Evolutionary conservation across 1,284 basidiomycete species (phyloP).

Genomic region (Trichosporon coremiiforme): DNA sequence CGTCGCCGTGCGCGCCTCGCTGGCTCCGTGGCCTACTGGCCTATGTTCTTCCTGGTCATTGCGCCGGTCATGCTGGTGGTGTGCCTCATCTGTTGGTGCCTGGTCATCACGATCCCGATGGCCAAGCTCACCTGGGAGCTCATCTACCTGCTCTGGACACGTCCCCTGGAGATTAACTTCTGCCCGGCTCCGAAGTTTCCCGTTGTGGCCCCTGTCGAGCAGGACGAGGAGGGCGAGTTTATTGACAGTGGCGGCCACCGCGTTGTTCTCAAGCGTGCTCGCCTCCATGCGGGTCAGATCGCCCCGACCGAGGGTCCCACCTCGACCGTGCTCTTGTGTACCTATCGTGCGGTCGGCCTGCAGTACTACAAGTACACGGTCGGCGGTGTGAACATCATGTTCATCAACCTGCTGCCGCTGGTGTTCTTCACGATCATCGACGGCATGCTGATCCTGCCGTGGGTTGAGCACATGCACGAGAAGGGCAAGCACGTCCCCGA

Average conservation of each 20-base stretch:
- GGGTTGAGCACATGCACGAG: conserved; percentile 67
- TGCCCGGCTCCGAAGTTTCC: conserved; percentile 60
- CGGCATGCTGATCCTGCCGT: conserved; percentile 76
- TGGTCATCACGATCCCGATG: conserved; percentile 96
- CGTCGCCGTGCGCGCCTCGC: conserved; percentile 55
- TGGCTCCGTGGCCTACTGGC: conserved; percentile 73
- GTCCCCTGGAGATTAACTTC: conserved; percentile 87
- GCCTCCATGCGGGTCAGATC: conserved; percentile 69
- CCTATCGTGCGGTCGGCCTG: conserved; percentile 84
- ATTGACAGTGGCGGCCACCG: neutral
- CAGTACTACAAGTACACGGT: conserved; percentile 99
- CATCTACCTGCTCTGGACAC: conserved; percentile 76
- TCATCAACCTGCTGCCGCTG: conserved; percentile 90
- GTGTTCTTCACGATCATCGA: conserved; percentile 97
- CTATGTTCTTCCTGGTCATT: conserved; percentile 71
- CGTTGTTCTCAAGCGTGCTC: conserved; percentile 60
- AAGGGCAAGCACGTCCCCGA: conserved; percentile 39
- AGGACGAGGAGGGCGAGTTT: conserved; percentile 20
- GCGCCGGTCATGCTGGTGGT: conserved; percentile 85
- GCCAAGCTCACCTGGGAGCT: conserved; percentile 94
- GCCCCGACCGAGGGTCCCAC: conserved; percentile 70
- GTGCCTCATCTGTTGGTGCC: conserved; percentile 86
- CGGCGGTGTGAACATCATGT: conserved; percentile 97
- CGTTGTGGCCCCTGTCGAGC: conserved; percentile 30
- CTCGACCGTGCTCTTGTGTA: conserved; percentile 90